phyloP scores from a whole-genome alignment of 139 green algal species.

The Limnomonas spitsbergensis region DNA sequence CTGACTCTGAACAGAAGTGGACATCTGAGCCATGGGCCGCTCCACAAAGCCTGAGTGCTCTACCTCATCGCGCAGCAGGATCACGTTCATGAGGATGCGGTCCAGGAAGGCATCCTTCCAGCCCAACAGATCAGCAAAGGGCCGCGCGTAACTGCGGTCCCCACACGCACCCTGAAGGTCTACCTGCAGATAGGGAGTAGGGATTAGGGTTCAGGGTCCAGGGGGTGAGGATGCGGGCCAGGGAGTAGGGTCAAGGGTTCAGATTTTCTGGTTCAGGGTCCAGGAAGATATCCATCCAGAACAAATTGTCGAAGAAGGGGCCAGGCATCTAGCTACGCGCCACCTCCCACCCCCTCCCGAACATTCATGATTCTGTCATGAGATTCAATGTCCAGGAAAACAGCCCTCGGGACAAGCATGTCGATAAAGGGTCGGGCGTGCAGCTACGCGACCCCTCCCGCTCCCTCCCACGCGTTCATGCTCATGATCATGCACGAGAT shows the following conservation, averaged over 20 bases:
- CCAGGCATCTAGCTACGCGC: neutral
- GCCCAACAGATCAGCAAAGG: constrained; percentile 17
- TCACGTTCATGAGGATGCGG: constrained; percentile 54
- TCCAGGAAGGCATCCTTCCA: constrained; percentile 55
- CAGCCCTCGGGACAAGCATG: too few species aligned
- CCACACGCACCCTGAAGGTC: constrained; percentile 8
- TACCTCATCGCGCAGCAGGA: constrained; percentile 41
- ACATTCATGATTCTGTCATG: neutral
- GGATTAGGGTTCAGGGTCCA: neutral
- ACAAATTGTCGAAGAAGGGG: neutral
- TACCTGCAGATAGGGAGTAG: neutral
- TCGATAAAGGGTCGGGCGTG: too few species aligned
- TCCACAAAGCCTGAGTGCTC: constrained; percentile 46
- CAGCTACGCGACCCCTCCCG: too few species aligned
- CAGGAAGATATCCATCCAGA: neutral
- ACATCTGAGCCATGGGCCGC: neutral
- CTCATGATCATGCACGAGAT: constrained; percentile 49
- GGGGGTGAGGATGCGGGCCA: neutral
- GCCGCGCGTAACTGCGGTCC: neutral
- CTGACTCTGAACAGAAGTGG: neutral
- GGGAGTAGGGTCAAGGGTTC: neutral
- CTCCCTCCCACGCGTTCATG: neutral
- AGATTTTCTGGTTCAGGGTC: neutral
- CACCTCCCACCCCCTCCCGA: neutral
- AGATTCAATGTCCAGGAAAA: too few species aligned